Evolutionary conservation across 371 early-diverging fungal genomes (phyloP), one percentile per base, ranked within the genome.

Genomic region (Actinomortierella ambigua): DNA sequence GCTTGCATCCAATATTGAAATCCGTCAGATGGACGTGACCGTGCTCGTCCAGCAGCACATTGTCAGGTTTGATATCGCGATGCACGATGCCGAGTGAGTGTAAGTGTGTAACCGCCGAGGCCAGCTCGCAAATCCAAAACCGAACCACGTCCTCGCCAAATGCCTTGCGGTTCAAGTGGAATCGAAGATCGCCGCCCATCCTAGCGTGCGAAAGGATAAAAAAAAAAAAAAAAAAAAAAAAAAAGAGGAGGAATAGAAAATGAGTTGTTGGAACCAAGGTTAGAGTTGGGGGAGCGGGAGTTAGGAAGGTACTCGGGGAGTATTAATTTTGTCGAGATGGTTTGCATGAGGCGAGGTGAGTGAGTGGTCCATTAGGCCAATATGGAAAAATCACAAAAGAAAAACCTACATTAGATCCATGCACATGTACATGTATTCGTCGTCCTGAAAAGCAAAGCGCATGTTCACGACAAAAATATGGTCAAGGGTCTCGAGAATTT

Each of bases 401-500:
- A 20, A 29, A 18, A 39, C 68, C 67, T 59, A 85, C 92, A 93
- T 93, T 50, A 93, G 80, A 68, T 94, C 94, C 60, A 94, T 80
- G 28, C 92, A 90, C 95, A 95, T 93, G 65, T 89, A 94, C 85
- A 93, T 83, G 62, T 88, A 84, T 24, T 91, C 88, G 34, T 85
- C 83, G 63, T 95, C 95, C 70, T 93, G 93, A 63, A 93, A 95
- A 2, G 92, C 90, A 78, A 90, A 95, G 34, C 92, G 84, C 52
- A 95, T 65, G 65, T 91, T 88, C 63, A 86, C 87, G 22, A 95
- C 79, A 59, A 92, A 91, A 0, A 93, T 88, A 75, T 92, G 90
- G 59, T 89, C 85, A 22, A 95, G 64, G 28, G 88, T 81, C 66
- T 93, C 93, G 11, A 95, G 76, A 57, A 95, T 86, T 39, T 82